Evolutionary conservation across 768 basidiomycete genomes (phyloP).

Genomic region (Phaeotremella fagi): DNA sequence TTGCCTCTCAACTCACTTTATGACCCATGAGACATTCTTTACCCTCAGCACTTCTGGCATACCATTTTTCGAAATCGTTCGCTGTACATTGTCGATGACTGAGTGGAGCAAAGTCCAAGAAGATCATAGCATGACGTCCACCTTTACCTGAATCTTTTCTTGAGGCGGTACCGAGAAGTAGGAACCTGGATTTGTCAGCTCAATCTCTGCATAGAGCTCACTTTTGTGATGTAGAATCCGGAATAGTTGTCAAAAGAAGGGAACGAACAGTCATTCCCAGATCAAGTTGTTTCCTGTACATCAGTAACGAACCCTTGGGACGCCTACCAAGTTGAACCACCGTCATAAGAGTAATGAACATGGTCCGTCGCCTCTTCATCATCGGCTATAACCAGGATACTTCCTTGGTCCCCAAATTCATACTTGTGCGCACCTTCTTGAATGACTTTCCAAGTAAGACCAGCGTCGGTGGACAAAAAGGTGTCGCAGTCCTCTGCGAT

Average conservation of each 20-base stretch:
- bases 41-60: conserved; percentile 62
- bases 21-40: conserved; percentile 89
- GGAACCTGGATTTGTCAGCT: conserved; percentile 52
- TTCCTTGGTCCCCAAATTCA: conserved; percentile 89
- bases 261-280: conserved; percentile 69
- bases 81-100: conserved; percentile 64
- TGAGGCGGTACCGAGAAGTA: conserved; percentile 73
- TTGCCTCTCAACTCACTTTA: conserved; percentile 56
- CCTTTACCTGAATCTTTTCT: conserved; percentile 55
- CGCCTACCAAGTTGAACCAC: conserved; percentile 75
- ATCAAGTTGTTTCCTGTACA: conserved; percentile 62
- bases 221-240: conserved; percentile 94
- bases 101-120: conserved; percentile 74
- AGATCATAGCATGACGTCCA: conserved; percentile 66
- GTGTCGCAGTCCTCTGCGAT: conserved; percentile 70
- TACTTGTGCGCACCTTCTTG: conserved; percentile 77
- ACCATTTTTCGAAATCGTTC: conserved; percentile 81
- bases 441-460: conserved; percentile 78
- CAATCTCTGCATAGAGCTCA: neutral
- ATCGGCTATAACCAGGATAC: conserved; percentile 70
- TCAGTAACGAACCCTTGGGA: neutral
- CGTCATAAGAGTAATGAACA: conserved; percentile 73
- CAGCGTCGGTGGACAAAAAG: conserved; percentile 85
- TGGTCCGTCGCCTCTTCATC: conserved; percentile 72
- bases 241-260: conserved; percentile 74